Evolutionary conservation across 805 yeast genomes (phyloP).

Genomic region (Scheffersomyces lignosus): DNA sequence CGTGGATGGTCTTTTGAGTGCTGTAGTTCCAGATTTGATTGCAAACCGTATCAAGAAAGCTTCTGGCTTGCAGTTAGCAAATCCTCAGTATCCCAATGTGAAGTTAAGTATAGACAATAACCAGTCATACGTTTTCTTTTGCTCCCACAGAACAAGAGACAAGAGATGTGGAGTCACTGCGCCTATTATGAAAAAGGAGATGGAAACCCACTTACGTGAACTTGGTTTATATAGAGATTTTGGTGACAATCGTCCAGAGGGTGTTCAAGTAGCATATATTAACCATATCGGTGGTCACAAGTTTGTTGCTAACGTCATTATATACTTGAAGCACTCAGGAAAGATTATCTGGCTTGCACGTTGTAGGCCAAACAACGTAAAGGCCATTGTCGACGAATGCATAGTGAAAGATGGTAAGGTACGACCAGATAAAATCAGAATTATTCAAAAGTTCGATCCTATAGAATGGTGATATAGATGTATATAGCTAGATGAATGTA

Average conservation of each 20-base stretch:
- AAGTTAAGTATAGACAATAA: slow-evolving; percentile 30
- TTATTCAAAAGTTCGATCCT: slow-evolving; percentile 52
- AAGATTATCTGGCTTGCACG: slow-evolving; percentile 88
- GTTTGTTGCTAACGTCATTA: slow-evolving; percentile 83
- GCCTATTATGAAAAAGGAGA: slow-evolving; percentile 78
- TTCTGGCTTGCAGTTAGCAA: slow-evolving; percentile 6
- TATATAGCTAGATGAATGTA: not conserved
- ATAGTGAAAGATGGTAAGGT: slow-evolving; percentile 67
- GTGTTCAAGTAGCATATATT: slow-evolving; percentile 66
- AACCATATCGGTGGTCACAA: slow-evolving; percentile 98
- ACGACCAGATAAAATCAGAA: slow-evolving; percentile 68
- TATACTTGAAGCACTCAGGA: slow-evolving; percentile 64
- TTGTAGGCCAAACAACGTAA: slow-evolving; percentile 73
- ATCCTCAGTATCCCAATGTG: slow-evolving; percentile 26
- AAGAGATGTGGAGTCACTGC: slow-evolving; percentile 94
- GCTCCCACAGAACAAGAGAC: slow-evolving; percentile 91
- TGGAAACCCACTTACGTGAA: slow-evolving; percentile 71
- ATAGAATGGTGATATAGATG: slow-evolving; percentile 47
- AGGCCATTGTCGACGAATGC: slow-evolving; percentile 74
- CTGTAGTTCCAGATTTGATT: slow-evolving; percentile 43
- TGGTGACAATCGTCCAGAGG: slow-evolving; percentile 73
- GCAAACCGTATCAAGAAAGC: slow-evolving; percentile 11
- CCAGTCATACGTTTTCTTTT: slow-evolving; percentile 61
- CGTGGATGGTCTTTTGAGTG: slow-evolving; percentile 44
- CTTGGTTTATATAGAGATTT: slow-evolving; percentile 71